Percentiles rank a stretch among this genome's conserved stretches.
Evolutionary conservation across 148 eudicot genomes (phyloP).

Genomic region (Mesembryanthemum crystallinum): DNA sequence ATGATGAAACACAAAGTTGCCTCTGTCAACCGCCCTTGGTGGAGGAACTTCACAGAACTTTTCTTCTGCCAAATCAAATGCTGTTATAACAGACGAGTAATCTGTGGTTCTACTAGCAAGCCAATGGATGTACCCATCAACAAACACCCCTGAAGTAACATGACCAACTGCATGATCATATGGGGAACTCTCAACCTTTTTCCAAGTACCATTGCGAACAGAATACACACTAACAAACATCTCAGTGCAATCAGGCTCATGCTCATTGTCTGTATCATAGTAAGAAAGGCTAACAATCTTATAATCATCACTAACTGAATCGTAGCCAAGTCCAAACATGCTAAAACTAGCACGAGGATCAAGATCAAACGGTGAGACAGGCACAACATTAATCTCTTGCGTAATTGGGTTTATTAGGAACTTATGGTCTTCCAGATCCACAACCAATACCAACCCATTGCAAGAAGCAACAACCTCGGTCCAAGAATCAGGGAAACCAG

Average conservation of each 20-base stretch:
- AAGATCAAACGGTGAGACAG: background rate
- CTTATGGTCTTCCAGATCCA: background rate
- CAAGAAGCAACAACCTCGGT: constrained; percentile 13
- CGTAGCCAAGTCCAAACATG: constrained; percentile 25
- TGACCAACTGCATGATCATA: constrained; percentile 14
- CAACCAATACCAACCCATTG: constrained; percentile 17
- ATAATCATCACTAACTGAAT: constrained; percentile 16
- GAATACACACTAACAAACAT: constrained; percentile 25
- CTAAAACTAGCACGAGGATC: background rate
- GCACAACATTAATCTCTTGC: background rate
- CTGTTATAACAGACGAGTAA: constrained; percentile 4
- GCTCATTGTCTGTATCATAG: background rate
- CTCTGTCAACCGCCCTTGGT: constrained; percentile 1
- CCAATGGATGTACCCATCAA: constrained; percentile 18
- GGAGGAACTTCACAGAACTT: constrained; percentile 11
- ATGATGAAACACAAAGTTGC: background rate
- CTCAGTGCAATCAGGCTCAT: background rate
- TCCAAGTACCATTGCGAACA: constrained; percentile 23
- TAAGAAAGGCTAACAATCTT: constrained; percentile 1
- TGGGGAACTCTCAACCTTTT: constrained; percentile 14
- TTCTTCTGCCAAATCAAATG: constrained; percentile 24
- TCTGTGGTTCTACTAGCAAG: background rate
- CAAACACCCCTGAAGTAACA: constrained; percentile 11
- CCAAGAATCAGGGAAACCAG: background rate
- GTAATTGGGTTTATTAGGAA: constrained; percentile 21